A percentile compares a stretch with the other conserved stretches of the same genome.
Conservation (phyloP, 2,329 filamentous ascomycete genomes). For the Claviceps monticola region DNA sequence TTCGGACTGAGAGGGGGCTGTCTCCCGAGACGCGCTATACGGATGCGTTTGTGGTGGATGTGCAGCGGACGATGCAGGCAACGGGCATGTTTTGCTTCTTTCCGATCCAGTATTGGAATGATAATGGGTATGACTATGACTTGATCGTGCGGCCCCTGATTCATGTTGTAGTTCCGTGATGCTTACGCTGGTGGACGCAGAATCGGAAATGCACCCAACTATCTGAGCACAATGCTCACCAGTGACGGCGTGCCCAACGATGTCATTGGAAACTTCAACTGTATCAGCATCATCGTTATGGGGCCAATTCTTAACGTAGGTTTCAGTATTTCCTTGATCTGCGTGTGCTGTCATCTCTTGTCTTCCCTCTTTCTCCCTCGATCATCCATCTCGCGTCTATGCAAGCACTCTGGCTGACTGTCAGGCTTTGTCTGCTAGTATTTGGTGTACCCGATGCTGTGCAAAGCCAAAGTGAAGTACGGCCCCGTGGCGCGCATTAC, state of each 20-base stretch:
- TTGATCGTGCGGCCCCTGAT: not conserved
- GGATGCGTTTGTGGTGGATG: slow-evolving; percentile 53
- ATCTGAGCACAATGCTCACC: slow-evolving; percentile 28
- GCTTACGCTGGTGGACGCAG: slow-evolving; percentile 6
- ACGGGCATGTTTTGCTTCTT: slow-evolving; percentile 29
- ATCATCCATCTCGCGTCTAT: too few relatives aligned
- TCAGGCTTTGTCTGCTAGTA: slow-evolving; percentile 4
- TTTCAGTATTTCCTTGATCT: not conserved
- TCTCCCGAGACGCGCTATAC: slow-evolving; percentile 41
- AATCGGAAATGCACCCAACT: slow-evolving; percentile 21
- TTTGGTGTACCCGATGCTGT: slow-evolving; percentile 41
- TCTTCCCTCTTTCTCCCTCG: not conserved
- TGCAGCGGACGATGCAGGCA: slow-evolving; percentile 34
- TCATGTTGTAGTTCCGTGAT: not conserved
- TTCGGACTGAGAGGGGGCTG: slow-evolving; percentile 27
- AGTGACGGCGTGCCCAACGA: slow-evolving; percentile 45
- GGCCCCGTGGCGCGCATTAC: slow-evolving; percentile 44
- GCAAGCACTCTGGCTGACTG: too few relatives aligned
- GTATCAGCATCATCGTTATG: slow-evolving; percentile 42
- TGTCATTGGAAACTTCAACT: slow-evolving; percentile 44
- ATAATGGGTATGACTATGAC: slow-evolving; percentile 15
- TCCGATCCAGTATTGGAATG: slow-evolving; percentile 25
- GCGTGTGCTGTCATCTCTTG: too few relatives aligned
- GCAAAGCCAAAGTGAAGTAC: slow-evolving; percentile 37
- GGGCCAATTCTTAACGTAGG: slow-evolving; percentile 14